Base-by-base conservation (phyloP, 2,329 filamentous ascomycete genomes). In the Ophiostoma piceae region DNA sequence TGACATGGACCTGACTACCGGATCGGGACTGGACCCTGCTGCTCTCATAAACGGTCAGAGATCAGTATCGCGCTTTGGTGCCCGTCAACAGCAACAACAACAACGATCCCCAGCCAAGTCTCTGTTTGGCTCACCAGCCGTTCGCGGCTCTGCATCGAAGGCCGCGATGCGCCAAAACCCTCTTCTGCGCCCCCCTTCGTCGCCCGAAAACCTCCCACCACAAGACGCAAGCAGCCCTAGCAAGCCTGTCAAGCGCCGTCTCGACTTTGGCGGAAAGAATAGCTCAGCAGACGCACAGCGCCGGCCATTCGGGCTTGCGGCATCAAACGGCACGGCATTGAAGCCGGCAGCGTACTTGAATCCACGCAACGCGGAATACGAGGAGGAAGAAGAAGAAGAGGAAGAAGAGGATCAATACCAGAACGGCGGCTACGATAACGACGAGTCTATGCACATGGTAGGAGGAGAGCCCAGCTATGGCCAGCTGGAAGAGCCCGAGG, bases 21-120 rank as follows among this genome's bases (percentile, higher is more conserved):
- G 80, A 60, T 81, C 81, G 32, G 85, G 84, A 11, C 82, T 84
- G n/a, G 84, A 84, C 2, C 84, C 85, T 12, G 80, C 80, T 43
- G 84, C 85, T 2, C 77, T 85, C 41, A 80, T 86, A 68, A 84
- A 82, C 73, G 82, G 77, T 74, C 87, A 77, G 79, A 83, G 79
- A 29, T 41, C 79, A 82, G 74, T 79, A 79, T 77, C 78, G 22
- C 84, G 82, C 66, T 78, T 80, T 22, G 79, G 85, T 74, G 73
- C 84, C 11, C 82, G 83, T 57, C 82, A 80, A 70, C 64, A 43
- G n/a, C 62, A 65, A 19, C 64, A 22, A 37, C 65, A 66, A 39
- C 19, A 39, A 19, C 65, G 14, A 39, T 91, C 89, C 2, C 90
- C 90, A 0, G 82, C 85, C 69, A 91, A 90, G 78, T 89, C 88